Evolutionary conservation across 2,329 filamentous ascomycete species (phyloP).

Genomic region (Canariomyces notabilis): DNA sequence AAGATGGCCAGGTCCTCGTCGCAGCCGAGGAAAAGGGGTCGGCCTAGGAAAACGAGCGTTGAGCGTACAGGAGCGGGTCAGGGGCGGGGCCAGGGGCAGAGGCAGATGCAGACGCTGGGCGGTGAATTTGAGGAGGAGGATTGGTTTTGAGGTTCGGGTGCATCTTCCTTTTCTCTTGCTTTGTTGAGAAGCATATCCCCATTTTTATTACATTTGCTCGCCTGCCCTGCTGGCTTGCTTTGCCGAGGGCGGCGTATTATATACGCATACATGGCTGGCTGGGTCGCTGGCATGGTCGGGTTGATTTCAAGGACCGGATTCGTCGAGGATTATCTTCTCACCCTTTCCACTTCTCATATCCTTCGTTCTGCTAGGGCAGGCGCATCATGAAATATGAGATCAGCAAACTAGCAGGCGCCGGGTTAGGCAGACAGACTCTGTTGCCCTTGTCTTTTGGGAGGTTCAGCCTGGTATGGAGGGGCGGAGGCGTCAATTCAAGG

Average conservation of each 20-base stretch:
- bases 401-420: neutral
- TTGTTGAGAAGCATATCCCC: too few species aligned
- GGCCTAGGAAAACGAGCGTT: conserved; percentile 20
- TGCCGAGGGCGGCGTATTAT: neutral
- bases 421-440: too few species aligned
- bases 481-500: too few species aligned
- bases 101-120: conserved; percentile 9
- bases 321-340: neutral
- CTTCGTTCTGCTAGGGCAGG: neutral
- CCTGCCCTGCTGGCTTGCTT: neutral
- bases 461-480: too few species aligned
- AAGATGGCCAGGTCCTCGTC: conserved; percentile 23
- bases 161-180: neutral
- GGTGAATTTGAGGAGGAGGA: conserved; percentile 17
- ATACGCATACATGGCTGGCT: neutral
- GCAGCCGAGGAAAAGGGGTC: conserved; percentile 22
- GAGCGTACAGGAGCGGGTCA: too few species aligned
- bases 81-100: neutral
- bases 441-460: too few species aligned
- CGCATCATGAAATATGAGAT: neutral
- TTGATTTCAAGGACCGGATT: neutral
- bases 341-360: too few species aligned
- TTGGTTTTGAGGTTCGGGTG: conserved; percentile 14
- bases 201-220: neutral
- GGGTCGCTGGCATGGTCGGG: neutral